Evolutionary conservation across 768 basidiomycete species (phyloP), one percentile per base, ranked within the genome.

Genomic region (Leccinum boreale): DNA sequence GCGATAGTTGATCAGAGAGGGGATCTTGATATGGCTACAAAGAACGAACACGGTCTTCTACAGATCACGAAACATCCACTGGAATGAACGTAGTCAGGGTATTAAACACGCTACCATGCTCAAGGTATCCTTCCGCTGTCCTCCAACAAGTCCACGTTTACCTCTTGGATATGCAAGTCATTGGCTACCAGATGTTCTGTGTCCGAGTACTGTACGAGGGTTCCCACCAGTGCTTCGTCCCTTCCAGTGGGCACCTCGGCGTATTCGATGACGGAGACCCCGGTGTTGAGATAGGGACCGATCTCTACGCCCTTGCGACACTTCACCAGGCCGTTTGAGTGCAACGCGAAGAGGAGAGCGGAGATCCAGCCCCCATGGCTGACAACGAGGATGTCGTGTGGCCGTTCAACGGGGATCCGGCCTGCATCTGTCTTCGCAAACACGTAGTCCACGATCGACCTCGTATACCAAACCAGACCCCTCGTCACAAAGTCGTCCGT

Each of bases 281-380:
- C 66, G 4, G 72, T 73, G 50, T 72, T 64, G 31, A 58, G 26
- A 49, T 39, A 70, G 24, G 49, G 67, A 47, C 69, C 67, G 21
- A 68, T 60, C n/a, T 63, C 42, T 14, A 71, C 55, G 12, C 68
- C 73, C 19, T 72, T 65, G 23, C 68, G 76, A 54, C 74, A 75
- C 50, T 55, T 61, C 52, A 80, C 61, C 62, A 74, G 67, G 33
- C 77, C 67, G 46, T 75, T 77, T 21, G 73, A 70, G n/a, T 81
- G 61, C 65, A 90, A 65, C 42, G 67, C 72, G 19, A 74, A 74
- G 57, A 87, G 73, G 54, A 91, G 75, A 28, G 75, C 74, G 19
- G 73, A 71, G 58, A 91, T 88, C 63, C 81, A 78, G 0, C 81
- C 87, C 2, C 87, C 87, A 56, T 92, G 90, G 44, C 84, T 81